Evolutionary conservation across 768 basidiomycete species (phyloP), one percentile per base, ranked within the genome.

Genomic region (Trametes sanguinea): DNA sequence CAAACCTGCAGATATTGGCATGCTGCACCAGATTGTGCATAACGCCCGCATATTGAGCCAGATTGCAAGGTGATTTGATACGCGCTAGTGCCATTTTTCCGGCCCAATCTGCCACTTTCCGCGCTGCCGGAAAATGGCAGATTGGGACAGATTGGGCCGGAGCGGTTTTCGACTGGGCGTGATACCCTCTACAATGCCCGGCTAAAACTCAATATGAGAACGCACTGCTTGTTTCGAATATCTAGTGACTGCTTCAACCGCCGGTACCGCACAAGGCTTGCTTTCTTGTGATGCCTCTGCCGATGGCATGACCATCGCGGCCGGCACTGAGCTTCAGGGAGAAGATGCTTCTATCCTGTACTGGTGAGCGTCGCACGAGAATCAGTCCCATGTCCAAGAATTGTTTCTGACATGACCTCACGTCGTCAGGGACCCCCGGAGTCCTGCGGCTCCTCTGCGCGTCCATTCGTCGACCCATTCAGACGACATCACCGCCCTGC

Each of bases 381-480:
- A 43, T 40, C 11, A 46, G 37, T 7, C 2, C 8, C n/a, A n/a
- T 11, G 5, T 17, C 9, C 6, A 35, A 10, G 13, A 22, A 43
- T 11, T 27, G 54, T n/a, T 42, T 47, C 50, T 39, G 11, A 17
- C 51, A 33, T 6, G 48, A 7, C n/a, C 17, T 6, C 22, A 29
- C 11, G 16, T 29, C 17, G 42, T 2, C 69, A 94, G 93, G 92
- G 95, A 98, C 72, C 88, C 89, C 17, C 85, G 95, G n/a, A 84
- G 86, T 56, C 85, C 93, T 9, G 80, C 78, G 2, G 79, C 82
- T 1, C 89, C 89, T 4, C 70, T 93, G 1, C 85, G 91, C 35
- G 79, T 77, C n/a, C 94, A 97, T 73, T 77, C 84, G 3, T 92
- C 90, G 2, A 94, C 93, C 0, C 95, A 98, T 70, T 95, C 94